phyloP scores from a whole-genome alignment of 1,139 yeast species.

The Yamadazyma dendronema region DNA sequence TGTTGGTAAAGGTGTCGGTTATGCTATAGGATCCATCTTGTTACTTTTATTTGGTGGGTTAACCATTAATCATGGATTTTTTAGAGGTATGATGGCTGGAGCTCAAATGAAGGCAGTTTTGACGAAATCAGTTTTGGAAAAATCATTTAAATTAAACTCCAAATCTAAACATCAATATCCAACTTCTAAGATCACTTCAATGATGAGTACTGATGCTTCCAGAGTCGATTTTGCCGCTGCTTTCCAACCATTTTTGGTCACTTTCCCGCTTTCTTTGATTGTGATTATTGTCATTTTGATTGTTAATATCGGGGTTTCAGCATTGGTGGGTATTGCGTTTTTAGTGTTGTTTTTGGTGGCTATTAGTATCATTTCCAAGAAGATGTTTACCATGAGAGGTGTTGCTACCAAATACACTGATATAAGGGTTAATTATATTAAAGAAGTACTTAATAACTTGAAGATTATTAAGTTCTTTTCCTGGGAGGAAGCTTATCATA shows the following conservation, averaged over 20 bases:
- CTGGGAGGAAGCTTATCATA: constrained; percentile 69
- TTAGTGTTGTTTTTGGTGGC: constrained; percentile 24
- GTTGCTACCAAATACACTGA: constrained; percentile 32
- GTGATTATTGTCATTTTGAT: constrained; percentile 32
- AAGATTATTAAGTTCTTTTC: constrained; percentile 44
- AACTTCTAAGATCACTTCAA: constrained; percentile 62
- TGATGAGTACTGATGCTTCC: constrained; percentile 38
- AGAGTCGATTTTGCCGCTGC: constrained; percentile 36
- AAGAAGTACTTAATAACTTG: constrained; percentile 35
- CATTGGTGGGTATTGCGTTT: constrained; percentile 34
- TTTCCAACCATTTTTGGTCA: constrained; percentile 28
- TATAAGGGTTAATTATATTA: constrained; percentile 30
- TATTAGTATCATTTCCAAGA: constrained; percentile 21
- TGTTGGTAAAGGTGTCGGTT: constrained; percentile 38
- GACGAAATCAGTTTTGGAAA: constrained; percentile 64
- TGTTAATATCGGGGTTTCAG: constrained; percentile 32
- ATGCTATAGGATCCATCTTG: constrained; percentile 30
- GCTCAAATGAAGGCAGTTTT: constrained; percentile 66
- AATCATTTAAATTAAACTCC: constrained; percentile 64
- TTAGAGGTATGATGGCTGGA: constrained; percentile 42
- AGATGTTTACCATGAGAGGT: constrained; percentile 25
- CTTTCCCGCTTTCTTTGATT: constrained; percentile 28
- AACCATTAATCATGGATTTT: constrained; percentile 17
- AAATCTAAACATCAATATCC: constrained; percentile 59
- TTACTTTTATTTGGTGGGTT: constrained; percentile 34